phyloP scores from a whole-genome alignment of 345 rosid genomes.

The Hirschfeldia incana region DNA sequence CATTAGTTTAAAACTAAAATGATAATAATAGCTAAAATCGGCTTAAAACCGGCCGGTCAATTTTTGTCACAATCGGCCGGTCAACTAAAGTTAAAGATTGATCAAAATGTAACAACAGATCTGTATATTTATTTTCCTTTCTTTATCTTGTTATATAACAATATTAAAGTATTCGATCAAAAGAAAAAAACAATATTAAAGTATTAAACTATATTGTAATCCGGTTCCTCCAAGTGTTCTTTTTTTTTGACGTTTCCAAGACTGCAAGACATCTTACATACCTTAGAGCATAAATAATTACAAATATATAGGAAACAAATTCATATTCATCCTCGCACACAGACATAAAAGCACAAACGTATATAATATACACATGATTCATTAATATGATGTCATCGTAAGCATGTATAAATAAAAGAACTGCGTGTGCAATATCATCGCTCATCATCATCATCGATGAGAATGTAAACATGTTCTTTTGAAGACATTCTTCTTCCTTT shows the following conservation, averaged over 20 bases:
- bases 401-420: constrained; percentile 19
- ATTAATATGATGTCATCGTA: constrained; percentile 22
- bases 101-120: constrained; percentile 16
- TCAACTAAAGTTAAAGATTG: neutral
- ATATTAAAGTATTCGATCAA: neutral
- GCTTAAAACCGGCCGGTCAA: neutral
- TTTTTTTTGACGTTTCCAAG: constrained; percentile 11
- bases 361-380: constrained; percentile 11
- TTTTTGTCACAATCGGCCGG: neutral
- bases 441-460: constrained; percentile 14
- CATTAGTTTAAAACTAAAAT: neutral
- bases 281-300: neutral
- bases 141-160: neutral
- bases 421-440: constrained; percentile 1
- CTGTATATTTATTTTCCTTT: neutral
- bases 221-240: constrained; percentile 26
- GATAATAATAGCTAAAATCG: neutral
- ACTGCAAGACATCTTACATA: constrained; percentile 19
- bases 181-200: neutral
- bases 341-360: neutral
- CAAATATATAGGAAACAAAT: constrained; percentile 3
- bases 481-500: constrained; percentile 27
- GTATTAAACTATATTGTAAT: neutral
- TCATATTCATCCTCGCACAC: constrained; percentile 12
- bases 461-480: constrained; percentile 5